Base-by-base conservation (phyloP, 768 basidiomycete species). In the Boletus subparvulus region DNA sequence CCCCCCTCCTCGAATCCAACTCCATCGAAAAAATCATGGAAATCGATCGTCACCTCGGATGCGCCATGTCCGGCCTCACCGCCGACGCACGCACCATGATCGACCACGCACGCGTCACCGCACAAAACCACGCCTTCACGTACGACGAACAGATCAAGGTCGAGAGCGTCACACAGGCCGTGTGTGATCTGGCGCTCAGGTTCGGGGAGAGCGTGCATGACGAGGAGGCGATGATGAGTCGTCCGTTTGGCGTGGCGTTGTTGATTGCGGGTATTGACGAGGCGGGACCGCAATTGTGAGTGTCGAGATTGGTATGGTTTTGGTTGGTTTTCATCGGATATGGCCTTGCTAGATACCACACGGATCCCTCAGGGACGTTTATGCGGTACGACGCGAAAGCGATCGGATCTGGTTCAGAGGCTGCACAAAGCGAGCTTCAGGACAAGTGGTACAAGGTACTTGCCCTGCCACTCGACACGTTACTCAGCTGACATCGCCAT, bases 21-120 rank as follows among this genome's bases (percentile, higher is more conserved):
- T 95, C 94, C 53, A 94, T 99, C 69, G 96, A 99, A 74, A 98
- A 98, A 81, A 98, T 98, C 71, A 98, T 99, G 96, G 97, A 99
- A 78, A 98, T 99, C 67, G 97, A 98, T 77, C 62, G 74, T 13
- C 97, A 99, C 77, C 85, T 99, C 57, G 97, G 94, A 11, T 98
- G 95, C 65, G 97, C 97, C 55, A 98, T 98, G 95, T 95, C 93
- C 45, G 91, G 91, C 33, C 82, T 99, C 59, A 97, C 94, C 54
- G 96, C 97, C 53, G 97, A 99, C 75, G 96, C 97, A 44, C 86
- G 97, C 60, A 99, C 97, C 47, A 99, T 99, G 92, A 92, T 99
- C 74, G 97, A 99, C 82, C 97, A 99, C 70, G 97, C 97, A 28
- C 84, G 97, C 58, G 95, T 99, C 55, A 98, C 97, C 6, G 84